A percentile compares a stretch with the other conserved stretches of the same genome.
Evolutionary conservation across 805 yeast species (phyloP).

Genomic region (Pichia manshurica): DNA sequence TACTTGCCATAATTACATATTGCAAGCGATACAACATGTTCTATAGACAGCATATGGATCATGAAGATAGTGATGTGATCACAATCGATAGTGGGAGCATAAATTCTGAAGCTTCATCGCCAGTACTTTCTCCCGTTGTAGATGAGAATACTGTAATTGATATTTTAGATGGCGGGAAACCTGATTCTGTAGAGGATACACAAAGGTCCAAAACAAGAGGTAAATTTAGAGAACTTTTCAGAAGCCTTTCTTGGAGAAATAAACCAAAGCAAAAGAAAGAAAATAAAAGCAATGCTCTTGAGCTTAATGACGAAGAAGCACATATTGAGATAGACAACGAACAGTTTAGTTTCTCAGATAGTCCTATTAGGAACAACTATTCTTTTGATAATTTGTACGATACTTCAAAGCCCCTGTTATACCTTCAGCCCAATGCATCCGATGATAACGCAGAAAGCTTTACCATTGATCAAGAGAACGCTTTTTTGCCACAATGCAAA

Average conservation of each 20-base stretch:
- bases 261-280: not conserved
- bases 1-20: too few relatives aligned
- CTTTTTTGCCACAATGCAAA: not conserved
- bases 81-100: slow-evolving; percentile 4
- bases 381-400: slow-evolving; percentile 1
- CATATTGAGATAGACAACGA: not conserved
- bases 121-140: not conserved
- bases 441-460: not conserved
- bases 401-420: slow-evolving; percentile 3
- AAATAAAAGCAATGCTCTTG: not conserved
- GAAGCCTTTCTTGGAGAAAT: slow-evolving; percentile 1
- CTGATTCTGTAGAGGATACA: not conserved
- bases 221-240: not conserved
- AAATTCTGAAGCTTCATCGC: not conserved
- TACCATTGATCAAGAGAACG: not conserved
- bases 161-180: not conserved
- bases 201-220: not conserved
- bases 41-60: not conserved
- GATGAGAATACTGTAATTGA: slow-evolving; percentile 1
- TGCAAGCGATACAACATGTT: not conserved
- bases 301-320: not conserved
- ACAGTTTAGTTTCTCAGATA: not conserved
- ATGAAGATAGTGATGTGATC: not conserved
- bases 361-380: not conserved
- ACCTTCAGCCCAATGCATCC: not conserved